Percentiles rank a stretch among this genome's conserved stretches.
Evolutionary conservation across 805 yeast genomes (phyloP).

Genomic region (Wickerhamiella allomyrinae): DNA sequence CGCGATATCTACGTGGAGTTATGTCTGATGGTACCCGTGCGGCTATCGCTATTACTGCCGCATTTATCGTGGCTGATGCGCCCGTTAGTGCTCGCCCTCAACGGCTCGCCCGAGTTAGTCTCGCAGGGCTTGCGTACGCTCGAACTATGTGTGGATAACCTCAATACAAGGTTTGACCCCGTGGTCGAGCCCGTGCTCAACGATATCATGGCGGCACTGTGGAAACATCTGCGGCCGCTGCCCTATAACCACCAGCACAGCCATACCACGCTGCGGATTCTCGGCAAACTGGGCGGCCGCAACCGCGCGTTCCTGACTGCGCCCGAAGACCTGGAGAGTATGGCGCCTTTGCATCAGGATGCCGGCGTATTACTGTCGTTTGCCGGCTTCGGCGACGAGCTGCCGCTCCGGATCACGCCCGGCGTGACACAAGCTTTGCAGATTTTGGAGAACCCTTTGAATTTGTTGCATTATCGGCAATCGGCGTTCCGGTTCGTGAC

Average conservation of each 20-base stretch:
- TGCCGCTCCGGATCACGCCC: conserved; percentile 68
- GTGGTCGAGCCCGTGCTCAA: conserved; percentile 92
- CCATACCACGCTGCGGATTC: conserved; percentile 81
- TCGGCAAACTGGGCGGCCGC: conserved; percentile 94
- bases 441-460: conserved; percentile 50
- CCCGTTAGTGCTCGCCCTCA: conserved; percentile 81
- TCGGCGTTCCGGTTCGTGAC: conserved; percentile 67
- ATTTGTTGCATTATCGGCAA: conserved; percentile 48
- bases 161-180: conserved; percentile 93
- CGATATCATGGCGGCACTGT: conserved; percentile 84
- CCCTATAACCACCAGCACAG: conserved; percentile 93
- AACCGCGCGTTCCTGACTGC: conserved; percentile 75
- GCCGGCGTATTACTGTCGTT: conserved; percentile 53
- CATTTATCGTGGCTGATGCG: conserved; percentile 77
- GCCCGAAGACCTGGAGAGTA: conserved; percentile 47
- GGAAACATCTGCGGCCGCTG: conserved; percentile 80
- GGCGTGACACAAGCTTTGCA: conserved; percentile 68
- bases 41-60: conserved; percentile 86
- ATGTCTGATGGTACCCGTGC: conserved; percentile 89
- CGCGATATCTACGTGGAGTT: conserved; percentile 89
- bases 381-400: conserved; percentile 47
- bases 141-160: conserved; percentile 88
- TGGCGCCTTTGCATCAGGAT: conserved; percentile 44
- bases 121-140: conserved; percentile 90
- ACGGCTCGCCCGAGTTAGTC: conserved; percentile 81